Conservation (phyloP, 257 asterid genomes). For the Capsicum pubescens region DNA sequence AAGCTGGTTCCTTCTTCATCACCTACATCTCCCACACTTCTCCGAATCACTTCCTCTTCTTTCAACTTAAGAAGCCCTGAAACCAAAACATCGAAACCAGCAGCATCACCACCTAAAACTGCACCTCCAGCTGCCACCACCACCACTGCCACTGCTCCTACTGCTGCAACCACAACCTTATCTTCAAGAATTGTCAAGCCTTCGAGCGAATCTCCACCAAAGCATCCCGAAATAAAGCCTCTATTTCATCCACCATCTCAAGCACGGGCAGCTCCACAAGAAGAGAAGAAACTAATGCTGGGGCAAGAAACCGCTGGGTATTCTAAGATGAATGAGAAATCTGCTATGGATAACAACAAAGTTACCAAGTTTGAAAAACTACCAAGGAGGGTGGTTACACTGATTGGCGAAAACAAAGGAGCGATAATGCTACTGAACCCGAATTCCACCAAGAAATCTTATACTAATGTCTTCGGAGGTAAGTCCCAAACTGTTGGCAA, state of each 20-base stretch:
- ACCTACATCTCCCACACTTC: slow-evolving; percentile 31
- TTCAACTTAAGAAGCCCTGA: slow-evolving; percentile 34
- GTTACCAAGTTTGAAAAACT: slow-evolving; percentile 36
- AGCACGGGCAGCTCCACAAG: slow-evolving; percentile 32
- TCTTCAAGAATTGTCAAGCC: slow-evolving; percentile 51
- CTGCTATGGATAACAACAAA: slow-evolving; percentile 35
- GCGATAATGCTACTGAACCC: slow-evolving; percentile 66
- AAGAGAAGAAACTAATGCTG: slow-evolving; percentile 37
- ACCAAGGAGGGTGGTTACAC: slow-evolving; percentile 60
- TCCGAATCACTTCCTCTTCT: slow-evolving; percentile 26
- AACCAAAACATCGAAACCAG: slow-evolving; percentile 8
- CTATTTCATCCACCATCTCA: slow-evolving; percentile 47
- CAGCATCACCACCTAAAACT: slow-evolving; percentile 26
- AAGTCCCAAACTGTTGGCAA: slow-evolving; percentile 34
- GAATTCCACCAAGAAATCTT: slow-evolving; percentile 44
- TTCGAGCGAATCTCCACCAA: slow-evolving; percentile 39
- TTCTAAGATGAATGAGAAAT: slow-evolving; percentile 36
- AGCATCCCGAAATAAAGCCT: slow-evolving; percentile 42
- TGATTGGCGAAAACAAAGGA: slow-evolving; percentile 83
- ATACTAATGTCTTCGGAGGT: not conserved
- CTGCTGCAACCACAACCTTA: slow-evolving; percentile 10
- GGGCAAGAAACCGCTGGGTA: slow-evolving; percentile 27
- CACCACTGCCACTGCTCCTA: slow-evolving; percentile 9
- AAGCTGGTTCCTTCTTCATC: slow-evolving; percentile 28
- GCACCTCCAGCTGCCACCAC: slow-evolving; percentile 16